Conservation (phyloP, 1,284 basidiomycete species). For the Melanopsichium pennsylvanicum region DNA sequence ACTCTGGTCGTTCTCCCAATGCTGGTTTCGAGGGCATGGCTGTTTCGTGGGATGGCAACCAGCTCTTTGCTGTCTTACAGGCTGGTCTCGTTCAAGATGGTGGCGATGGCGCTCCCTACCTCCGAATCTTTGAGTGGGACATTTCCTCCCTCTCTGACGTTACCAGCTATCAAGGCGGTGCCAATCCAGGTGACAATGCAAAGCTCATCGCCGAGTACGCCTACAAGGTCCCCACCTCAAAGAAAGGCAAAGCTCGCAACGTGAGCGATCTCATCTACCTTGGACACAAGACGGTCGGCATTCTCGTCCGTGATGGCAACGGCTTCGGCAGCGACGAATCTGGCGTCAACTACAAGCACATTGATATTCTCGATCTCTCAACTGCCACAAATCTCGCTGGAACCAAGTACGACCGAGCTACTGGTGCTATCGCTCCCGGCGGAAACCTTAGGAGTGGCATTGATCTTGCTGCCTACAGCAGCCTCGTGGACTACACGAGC, state of each 20-base stretch:
- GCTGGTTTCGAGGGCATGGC: conserved; percentile 76
- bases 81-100: conserved; percentile 74
- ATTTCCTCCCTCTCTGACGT: conserved; percentile 24
- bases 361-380: conserved; percentile 68
- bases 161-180: conserved; percentile 62
- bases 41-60: conserved; percentile 69
- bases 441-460: conserved; percentile 71
- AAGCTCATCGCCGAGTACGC: conserved; percentile 71
- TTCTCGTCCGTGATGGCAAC: conserved; percentile 73
- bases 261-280: conserved; percentile 73
- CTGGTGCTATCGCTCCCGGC: conserved; percentile 70
- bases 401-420: conserved; percentile 72
- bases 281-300: conserved; percentile 51
- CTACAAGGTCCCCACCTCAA: conserved; percentile 72
- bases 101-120: conserved; percentile 63
- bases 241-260: conserved; percentile 70
- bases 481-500: conserved; percentile 69
- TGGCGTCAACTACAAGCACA: conserved; percentile 69
- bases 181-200: conserved; percentile 58
- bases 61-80: conserved; percentile 74
- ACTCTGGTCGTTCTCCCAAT: conserved; percentile 67
- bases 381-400: conserved; percentile 75
- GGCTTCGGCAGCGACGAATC: conserved; percentile 72
- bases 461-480: conserved; percentile 70
- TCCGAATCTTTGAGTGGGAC: conserved; percentile 37